These are phyloP conservation scores for Malassezia psittaci DNA, from an alignment of 1,284 basidiomycete genomes.

Conservation along the genomic window DNA sequence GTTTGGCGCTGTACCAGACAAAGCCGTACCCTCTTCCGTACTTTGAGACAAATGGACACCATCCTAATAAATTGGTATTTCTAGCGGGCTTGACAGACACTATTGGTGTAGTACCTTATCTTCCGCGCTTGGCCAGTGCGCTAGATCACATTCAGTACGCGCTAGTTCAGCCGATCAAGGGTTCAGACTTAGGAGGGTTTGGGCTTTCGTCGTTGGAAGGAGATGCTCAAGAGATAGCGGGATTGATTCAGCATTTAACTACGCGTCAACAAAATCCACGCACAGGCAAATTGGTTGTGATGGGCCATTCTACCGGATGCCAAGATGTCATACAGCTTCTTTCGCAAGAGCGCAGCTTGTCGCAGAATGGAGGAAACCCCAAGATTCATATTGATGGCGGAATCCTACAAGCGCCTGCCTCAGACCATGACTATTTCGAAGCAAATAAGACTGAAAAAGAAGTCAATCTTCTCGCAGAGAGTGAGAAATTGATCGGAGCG, in stretches of 20 bases:
- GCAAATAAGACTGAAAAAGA: constrained; percentile 1
- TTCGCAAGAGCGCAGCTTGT: constrained; percentile 13
- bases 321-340: constrained; percentile 37
- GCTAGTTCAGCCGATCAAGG: constrained; percentile 31
- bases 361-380: background rate
- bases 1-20: constrained; percentile 24
- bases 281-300: constrained; percentile 27
- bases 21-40: constrained; percentile 26
- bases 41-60: constrained; percentile 24
- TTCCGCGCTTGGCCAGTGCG: constrained; percentile 18
- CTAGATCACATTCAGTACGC: constrained; percentile 21
- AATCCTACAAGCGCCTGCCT: constrained; percentile 41
- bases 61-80: constrained; percentile 30
- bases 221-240: constrained; percentile 36
- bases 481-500: constrained; percentile 11
- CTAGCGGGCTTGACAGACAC: constrained; percentile 37
- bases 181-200: constrained; percentile 35
- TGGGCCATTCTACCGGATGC: constrained; percentile 45
- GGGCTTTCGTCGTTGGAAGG: constrained; percentile 33
- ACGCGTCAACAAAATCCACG: constrained; percentile 4
- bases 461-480: constrained; percentile 5
- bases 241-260: constrained; percentile 22
- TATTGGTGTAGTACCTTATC: constrained; percentile 32
- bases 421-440: constrained; percentile 35
- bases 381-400: constrained; percentile 24